These are phyloP conservation scores for Colletotrichum aenigma DNA, from an alignment of 2,329 filamentous ascomycete genomes.

Conservation along the genomic window DNA sequence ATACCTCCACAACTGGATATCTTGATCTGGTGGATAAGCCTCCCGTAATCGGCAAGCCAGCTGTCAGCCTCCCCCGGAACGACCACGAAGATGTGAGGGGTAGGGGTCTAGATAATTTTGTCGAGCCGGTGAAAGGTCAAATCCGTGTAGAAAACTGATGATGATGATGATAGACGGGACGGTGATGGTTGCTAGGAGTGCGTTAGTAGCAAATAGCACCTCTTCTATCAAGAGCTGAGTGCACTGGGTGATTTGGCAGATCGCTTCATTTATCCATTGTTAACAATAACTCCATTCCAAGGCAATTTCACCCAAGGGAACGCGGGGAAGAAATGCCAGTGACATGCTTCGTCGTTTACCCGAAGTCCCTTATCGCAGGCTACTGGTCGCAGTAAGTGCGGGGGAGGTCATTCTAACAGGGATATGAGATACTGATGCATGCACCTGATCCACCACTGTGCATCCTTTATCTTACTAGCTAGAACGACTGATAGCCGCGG, in stretches of 20 bases:
- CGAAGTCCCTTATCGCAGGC: not conserved
- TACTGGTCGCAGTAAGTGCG: not conserved
- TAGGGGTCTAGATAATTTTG: not conserved
- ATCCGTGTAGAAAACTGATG: not conserved
- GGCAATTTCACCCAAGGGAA: not conserved
- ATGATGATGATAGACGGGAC: not conserved
- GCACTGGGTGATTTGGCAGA: not conserved
- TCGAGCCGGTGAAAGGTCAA: not conserved
- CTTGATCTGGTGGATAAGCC: not conserved
- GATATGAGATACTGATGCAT: not conserved
- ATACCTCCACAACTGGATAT: not conserved
- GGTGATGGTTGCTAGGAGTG: not conserved
- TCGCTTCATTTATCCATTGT: not conserved
- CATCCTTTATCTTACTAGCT: not conserved
- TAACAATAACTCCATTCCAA: not conserved
- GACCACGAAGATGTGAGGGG: not conserved
- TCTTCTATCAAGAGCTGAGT: not conserved
- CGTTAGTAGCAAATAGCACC: not conserved
- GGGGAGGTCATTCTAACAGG: not conserved
- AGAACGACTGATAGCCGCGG: not conserved
- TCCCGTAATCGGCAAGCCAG: not conserved
- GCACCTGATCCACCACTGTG: not conserved
- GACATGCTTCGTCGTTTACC: not conserved
- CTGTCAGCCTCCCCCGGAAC: not conserved
- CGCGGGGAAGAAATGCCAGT: not conserved